phyloP scores from a whole-genome alignment of 805 yeast species.

The Metschnikowia rubicola region DNA sequence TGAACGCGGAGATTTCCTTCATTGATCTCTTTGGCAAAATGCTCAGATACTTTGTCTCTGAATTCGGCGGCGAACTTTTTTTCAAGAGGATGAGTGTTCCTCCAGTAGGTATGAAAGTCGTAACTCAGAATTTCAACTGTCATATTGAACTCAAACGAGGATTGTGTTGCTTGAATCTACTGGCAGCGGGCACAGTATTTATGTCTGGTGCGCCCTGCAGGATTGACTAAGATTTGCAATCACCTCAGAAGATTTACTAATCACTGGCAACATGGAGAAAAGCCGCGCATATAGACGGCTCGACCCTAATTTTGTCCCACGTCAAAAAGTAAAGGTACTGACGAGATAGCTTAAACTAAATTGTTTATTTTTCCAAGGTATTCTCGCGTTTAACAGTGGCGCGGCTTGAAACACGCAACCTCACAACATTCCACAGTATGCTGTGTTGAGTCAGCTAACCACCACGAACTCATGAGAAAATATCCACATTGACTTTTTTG shows the following conservation, averaged over 20 bases:
- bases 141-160: slow-evolving; percentile 1
- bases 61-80: slow-evolving; percentile 33
- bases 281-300: background rate
- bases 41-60: slow-evolving; percentile 36
- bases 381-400: no score
- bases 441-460: no score
- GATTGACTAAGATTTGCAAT: slow-evolving; percentile 5
- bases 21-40: slow-evolving; percentile 42
- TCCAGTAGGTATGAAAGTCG: slow-evolving; percentile 57
- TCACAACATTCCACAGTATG: no score
- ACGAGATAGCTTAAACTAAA: no score
- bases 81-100: slow-evolving; percentile 32
- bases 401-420: no score
- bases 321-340: no score
- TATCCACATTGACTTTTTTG: no score
- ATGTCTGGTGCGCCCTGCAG: background rate
- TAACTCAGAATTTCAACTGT: slow-evolving; percentile 23
- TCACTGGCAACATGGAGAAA: background rate
- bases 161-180: background rate
- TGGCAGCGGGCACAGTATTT: background rate
- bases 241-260: slow-evolving; percentile 1
- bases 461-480: no score
- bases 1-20: slow-evolving; percentile 41
- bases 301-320: no score
- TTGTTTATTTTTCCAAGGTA: no score